These are phyloP conservation scores for Xerocomus spinulosus DNA, from an alignment of 768 basidiomycete genomes.

Conservation along the genomic window DNA sequence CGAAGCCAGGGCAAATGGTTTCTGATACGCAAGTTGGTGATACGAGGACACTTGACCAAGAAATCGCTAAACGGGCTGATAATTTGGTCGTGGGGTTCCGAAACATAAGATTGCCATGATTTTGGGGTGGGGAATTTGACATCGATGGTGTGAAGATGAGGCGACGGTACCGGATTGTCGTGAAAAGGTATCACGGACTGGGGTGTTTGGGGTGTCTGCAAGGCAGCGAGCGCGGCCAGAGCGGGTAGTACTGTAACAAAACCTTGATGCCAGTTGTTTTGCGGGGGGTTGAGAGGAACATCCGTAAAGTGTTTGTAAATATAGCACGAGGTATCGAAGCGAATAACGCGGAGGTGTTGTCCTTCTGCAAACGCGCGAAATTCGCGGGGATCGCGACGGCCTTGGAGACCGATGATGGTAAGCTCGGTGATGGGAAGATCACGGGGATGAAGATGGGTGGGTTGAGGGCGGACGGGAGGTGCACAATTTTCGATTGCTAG, in stretches of 20 bases:
- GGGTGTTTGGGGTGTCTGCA: neutral
- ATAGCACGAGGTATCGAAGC: slow-evolving; percentile 41
- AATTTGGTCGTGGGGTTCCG: slow-evolving; percentile 26
- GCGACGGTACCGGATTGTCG: slow-evolving; percentile 13
- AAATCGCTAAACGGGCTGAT: slow-evolving; percentile 26
- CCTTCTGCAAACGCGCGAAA: slow-evolving; percentile 35
- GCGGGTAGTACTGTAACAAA: slow-evolving; percentile 8
- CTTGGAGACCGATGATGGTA: slow-evolving; percentile 35
- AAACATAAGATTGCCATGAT: slow-evolving; percentile 25
- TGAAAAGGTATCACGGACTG: slow-evolving; percentile 8
- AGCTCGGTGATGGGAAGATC: slow-evolving; percentile 42
- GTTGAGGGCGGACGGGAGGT: slow-evolving; percentile 16
- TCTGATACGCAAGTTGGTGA: slow-evolving; percentile 20
- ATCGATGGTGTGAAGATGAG: slow-evolving; percentile 28
- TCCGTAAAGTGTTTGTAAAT: slow-evolving; percentile 31
- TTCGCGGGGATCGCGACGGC: slow-evolving; percentile 21
- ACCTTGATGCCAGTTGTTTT: slow-evolving; percentile 14
- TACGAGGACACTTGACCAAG: slow-evolving; percentile 20
- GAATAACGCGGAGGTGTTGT: slow-evolving; percentile 36
- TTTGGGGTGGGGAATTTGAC: slow-evolving; percentile 30
- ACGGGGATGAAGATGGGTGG: slow-evolving; percentile 25
- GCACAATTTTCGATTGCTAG: slow-evolving; percentile 42
- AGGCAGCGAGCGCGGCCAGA: slow-evolving; percentile 11
- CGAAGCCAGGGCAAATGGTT: slow-evolving; percentile 28
- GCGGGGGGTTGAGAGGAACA: neutral